phyloP scores from a whole-genome alignment of 306 rosid genomes.

The Luffa acutangula region DNA sequence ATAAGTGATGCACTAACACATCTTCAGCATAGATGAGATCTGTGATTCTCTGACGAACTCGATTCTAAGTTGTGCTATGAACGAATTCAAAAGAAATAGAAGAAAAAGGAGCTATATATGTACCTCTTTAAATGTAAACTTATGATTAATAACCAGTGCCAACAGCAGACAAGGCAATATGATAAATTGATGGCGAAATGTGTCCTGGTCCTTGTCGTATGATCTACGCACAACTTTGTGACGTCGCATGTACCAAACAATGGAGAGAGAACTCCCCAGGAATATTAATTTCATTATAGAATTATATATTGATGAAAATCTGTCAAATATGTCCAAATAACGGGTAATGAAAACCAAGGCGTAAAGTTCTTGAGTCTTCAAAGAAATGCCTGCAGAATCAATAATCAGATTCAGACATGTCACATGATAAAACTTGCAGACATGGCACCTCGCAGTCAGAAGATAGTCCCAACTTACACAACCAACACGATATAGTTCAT shows the following conservation, averaged over 20 bases:
- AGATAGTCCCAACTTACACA: neutral
- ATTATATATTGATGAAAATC: constrained; percentile 52
- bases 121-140: constrained; percentile 74
- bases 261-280: constrained; percentile 79
- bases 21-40: neutral
- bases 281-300: constrained; percentile 75
- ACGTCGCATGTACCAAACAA: constrained; percentile 83
- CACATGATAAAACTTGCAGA: neutral
- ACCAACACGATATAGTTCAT: neutral
- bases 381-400: constrained; percentile 53
- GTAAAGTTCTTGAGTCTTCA: constrained; percentile 91
- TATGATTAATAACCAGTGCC: constrained; percentile 65
- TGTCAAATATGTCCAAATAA: constrained; percentile 64
- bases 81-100: neutral
- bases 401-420: constrained; percentile 10
- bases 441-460: neutral
- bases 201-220: constrained; percentile 82
- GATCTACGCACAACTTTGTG: constrained; percentile 78
- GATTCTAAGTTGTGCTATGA: neutral
- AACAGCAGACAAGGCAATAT: constrained; percentile 58
- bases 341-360: constrained; percentile 71
- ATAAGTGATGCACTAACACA: neutral
- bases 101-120: constrained; percentile 1
- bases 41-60: neutral
- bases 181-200: constrained; percentile 63